Base-by-base conservation (phyloP, 129 eudicot species). In the Calendula officinalis region DNA sequence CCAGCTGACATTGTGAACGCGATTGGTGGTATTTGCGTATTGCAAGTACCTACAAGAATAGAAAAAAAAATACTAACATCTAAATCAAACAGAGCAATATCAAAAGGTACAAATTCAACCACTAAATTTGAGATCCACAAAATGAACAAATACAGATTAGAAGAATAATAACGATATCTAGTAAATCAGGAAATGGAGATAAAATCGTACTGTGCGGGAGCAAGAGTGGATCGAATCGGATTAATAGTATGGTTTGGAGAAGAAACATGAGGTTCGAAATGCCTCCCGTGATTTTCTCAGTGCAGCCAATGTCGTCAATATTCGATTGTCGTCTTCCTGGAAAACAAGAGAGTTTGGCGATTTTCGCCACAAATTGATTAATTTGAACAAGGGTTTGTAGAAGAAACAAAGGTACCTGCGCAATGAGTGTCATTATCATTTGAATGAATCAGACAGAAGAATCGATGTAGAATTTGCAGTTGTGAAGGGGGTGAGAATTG, bases 271-370 rank as follows among this genome's bases (percentile, higher is more conserved):
- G 90, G 83, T 51, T 56, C 69, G 64, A 83, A 62, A 36, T 87
- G 95, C 74, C 66, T 75, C 13, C 82, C 75, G 72, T 86, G n/a
- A 90, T n/a, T 83, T 77, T 64, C 95, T 83, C 46, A 86, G 55
- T 35, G 87, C 86, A 50, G 87, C 86, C 95, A 86, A 83, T 63
- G 95, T 90, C 95, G 83, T 86, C 36, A 35, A 47, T 47, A 34
- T 16, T 64, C n/a, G 46, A 62, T 46, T 35, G 15, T 42, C 63
- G 12, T 11, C 60, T 56, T 32, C 64, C 52, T 68, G 72, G 13
- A 67, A 53, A 39, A 0, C 34, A 47, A 22, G 49, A n/a, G n/a
- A n/a, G 8, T 50, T 11, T 35, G 48, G 33, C 40, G 70, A 42
- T 51, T 53, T n/a, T n/a, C 5, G 15, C 33, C 68, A 64, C 36